Base-by-base conservation (phyloP, 352 stramenopile genomes). In the Pythium vanterpoolii region DNA sequence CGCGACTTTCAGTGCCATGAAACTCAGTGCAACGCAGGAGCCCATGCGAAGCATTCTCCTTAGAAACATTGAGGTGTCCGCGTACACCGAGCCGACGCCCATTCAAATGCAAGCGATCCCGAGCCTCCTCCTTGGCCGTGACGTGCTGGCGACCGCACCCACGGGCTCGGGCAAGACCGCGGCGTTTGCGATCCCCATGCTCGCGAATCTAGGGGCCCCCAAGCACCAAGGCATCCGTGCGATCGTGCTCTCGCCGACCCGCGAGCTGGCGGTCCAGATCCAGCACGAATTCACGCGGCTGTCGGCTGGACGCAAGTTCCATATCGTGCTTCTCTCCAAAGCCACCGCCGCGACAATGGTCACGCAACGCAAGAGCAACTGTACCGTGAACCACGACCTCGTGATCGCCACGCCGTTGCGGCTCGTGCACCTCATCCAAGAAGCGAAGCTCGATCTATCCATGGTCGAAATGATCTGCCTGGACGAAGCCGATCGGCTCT, bases 41-140 rank as follows among this genome's bases (percentile, higher is more conserved):
- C 70, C 79, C 23, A 81, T 94, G 68, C 85, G 81, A 39, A 51
- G 60, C 18, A 60, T 91, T 26, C 62, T 96, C 16, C 68, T 96
- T 23, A 72, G 83, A 34, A 96, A 93, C 66, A 90, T 96, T 34
- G 86, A 94, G 50, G 72, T 68, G 8, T 96, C 86, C 24, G 82
- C 93, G 62, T 99, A 98, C 90, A 98, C 98, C 66, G 97, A 99
- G 67, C 98, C 98, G 3, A 99, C 97, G 42, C 81, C 97, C 4
- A 98, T 99, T 65, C 98, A 99, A 74, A 99, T 99, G 97, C 93
- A 98, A 71, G 82, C 91, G 19, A 96, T 98, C 48, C 95, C 96
- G 31, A 85, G 83, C 38, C 62, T 98, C 53, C 60, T 98, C 9
- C 73, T 82, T 14, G 76, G 82, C 39, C 85, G 91, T 48, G 97